Evolutionary conservation across 2,329 filamentous ascomycete genomes (phyloP), one percentile per base, ranked within the genome.

Genomic region (Neoascochyta sp.): DNA sequence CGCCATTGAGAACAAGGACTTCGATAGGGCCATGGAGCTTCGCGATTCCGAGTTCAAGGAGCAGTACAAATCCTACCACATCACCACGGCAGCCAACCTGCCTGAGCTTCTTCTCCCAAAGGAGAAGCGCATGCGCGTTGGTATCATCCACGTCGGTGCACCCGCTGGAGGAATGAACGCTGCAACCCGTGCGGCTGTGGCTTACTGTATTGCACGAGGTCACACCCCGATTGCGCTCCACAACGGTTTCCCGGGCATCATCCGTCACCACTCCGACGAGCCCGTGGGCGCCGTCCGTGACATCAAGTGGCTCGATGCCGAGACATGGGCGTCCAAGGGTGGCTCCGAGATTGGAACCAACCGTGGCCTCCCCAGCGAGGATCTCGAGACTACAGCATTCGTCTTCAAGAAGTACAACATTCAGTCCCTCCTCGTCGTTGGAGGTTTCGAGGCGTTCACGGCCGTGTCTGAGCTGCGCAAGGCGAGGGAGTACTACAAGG

Each of bases 141-240:
- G 87, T 27, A 95, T 98, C 56, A 86, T 98, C 65, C 93, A 96
- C 54, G 89, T 96, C 14, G 92, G 92, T 53, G 92, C 92, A 9
- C 92, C 92, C 6, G 92, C 92, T 16, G 92, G 92, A 63, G 92
- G 92, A 52, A 96, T 98, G 86, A 98, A 98, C 65, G 89, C 90
- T 16, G 92, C 92, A 22, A 92, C 93, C 12, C 81, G 92, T 47
- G 90, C 87, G 16, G 90, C 86, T 9, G 89, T 95, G 11, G 87
- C 88, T 17, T 95, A 95, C 70, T 96, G 89, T 62, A 65, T 94
- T 35, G 84, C 85, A 24, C 80, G 88, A 36, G 92, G 92, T n/a
- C 92, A 98, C 63, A 87, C 86, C 29, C 86, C 92, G 4, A 64
- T 96, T 52, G 90, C 87, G 11, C 88, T 98, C 33, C 86, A 96